Percentiles rank a stretch among this genome's conserved stretches.
These are phyloP conservation scores for Leishmania tropica DNA, from an alignment of 208 protist genomes.

Conservation along the genomic window DNA sequence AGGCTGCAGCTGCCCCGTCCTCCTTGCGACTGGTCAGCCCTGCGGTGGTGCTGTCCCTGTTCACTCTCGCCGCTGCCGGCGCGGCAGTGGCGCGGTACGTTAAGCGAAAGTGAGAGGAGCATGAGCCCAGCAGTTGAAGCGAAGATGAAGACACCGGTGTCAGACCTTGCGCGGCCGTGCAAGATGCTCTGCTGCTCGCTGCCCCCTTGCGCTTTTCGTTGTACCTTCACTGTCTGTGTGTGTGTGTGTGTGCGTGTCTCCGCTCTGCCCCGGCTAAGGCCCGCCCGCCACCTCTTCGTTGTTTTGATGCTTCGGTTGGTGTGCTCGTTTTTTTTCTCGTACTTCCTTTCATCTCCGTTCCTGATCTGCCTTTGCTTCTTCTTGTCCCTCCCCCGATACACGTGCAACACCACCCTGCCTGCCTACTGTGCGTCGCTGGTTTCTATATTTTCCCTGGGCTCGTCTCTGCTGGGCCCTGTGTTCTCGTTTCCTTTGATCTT, in stretches of 20 bases:
- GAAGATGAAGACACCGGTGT: neutral
- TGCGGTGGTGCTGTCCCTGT: slow-evolving; percentile 16
- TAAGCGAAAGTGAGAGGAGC: slow-evolving; percentile 13
- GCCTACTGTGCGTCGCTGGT: neutral
- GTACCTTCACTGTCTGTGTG: neutral
- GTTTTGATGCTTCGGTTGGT: neutral
- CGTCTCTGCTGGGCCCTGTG: neutral
- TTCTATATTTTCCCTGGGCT: neutral
- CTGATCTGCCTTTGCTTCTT: neutral
- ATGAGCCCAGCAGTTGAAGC: neutral
- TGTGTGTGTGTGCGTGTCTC: neutral
- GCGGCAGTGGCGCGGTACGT: slow-evolving; percentile 21
- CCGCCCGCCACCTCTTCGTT: neutral
- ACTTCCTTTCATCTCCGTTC: neutral
- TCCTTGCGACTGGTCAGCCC: slow-evolving; percentile 10
- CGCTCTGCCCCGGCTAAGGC: no score
- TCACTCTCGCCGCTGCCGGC: slow-evolving; percentile 22
- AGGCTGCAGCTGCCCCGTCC: neutral
- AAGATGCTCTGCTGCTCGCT: neutral
- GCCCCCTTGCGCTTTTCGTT: neutral
- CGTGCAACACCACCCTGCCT: neutral
- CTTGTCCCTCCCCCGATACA: neutral
- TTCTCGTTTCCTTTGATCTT: neutral
- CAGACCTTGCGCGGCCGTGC: no score
- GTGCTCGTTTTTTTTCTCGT: neutral